phyloP scores from a whole-genome alignment of 768 basidiomycete genomes.

The Gelatoporia subvermispora region DNA sequence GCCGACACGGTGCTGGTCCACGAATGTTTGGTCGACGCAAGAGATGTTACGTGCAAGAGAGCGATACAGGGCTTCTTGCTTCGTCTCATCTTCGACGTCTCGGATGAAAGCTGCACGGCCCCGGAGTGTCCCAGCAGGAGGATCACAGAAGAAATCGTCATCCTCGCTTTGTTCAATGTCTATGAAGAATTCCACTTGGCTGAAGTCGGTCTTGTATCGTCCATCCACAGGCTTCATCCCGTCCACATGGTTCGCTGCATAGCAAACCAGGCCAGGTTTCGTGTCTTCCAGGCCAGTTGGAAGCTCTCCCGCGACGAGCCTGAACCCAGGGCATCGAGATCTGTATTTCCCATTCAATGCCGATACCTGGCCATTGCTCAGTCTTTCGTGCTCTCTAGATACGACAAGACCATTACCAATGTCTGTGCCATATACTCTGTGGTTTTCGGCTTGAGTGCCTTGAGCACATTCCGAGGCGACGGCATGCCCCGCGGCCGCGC shows the following conservation, averaged over 20 bases:
- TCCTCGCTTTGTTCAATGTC: neutral
- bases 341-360: neutral
- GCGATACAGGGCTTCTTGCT: neutral
- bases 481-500: too few relatives aligned
- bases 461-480: too few relatives aligned
- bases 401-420: too few relatives aligned
- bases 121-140: neutral
- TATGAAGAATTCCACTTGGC: constrained; percentile 10
- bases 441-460: too few relatives aligned
- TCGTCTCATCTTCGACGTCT: neutral
- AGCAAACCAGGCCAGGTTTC: constrained; percentile 6
- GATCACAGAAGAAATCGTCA: constrained; percentile 6
- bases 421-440: too few relatives aligned
- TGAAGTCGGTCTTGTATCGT: neutral
- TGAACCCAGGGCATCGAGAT: constrained; percentile 3
- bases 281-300: neutral
- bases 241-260: neutral
- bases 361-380: too few relatives aligned
- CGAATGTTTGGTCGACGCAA: constrained; percentile 16
- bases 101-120: neutral
- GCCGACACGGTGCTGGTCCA: constrained; percentile 25
- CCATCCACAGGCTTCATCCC: neutral
- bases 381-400: too few relatives aligned
- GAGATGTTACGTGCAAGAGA: constrained; percentile 16
- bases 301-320: constrained; percentile 1